phyloP scores from a whole-genome alignment of 805 yeast species.

The Yamadazyma endophytica region DNA sequence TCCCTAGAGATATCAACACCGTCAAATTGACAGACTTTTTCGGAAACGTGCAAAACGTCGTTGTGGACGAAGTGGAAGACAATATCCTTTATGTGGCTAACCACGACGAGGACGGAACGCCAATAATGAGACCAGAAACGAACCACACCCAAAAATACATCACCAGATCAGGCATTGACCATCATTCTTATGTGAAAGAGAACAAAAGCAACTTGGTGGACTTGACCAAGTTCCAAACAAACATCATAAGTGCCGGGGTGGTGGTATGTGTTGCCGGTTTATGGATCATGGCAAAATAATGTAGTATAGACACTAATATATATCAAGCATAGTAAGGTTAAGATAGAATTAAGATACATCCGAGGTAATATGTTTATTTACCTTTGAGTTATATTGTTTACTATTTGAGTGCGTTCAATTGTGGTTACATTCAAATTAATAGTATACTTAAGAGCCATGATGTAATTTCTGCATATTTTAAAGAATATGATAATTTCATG shows the following conservation, averaged over 20 bases:
- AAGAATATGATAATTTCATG: too few relatives aligned
- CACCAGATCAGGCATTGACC: conserved; percentile 6
- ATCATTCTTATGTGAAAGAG: conserved; percentile 7
- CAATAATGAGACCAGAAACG: conserved; percentile 1
- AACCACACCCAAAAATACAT: conserved; percentile 1
- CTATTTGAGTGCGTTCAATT: too few relatives aligned
- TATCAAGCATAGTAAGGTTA: too few relatives aligned
- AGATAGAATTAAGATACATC: too few relatives aligned
- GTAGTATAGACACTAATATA: too few relatives aligned
- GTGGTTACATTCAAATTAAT: too few relatives aligned
- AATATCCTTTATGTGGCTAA: conserved; percentile 34
- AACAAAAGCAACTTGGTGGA: conserved; percentile 9
- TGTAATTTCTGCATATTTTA: conserved; percentile 4
- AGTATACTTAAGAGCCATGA: conserved; percentile 7
- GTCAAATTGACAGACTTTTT: conserved; percentile 89
- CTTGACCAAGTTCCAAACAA: conserved; percentile 11
- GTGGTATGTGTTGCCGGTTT: conserved; percentile 17
- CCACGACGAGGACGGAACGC: conserved; percentile 22
- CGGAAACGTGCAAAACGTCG: conserved; percentile 82
- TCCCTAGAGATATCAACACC: conserved; percentile 57
- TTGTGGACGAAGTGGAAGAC: conserved; percentile 54
- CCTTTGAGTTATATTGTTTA: too few relatives aligned
- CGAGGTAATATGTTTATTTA: too few relatives aligned
- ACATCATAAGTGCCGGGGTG: conserved; percentile 13
- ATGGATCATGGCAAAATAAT: conserved; percentile 17